phyloP scores from a whole-genome alignment of 148 eudicot species.

The Drosera capensis region DNA sequence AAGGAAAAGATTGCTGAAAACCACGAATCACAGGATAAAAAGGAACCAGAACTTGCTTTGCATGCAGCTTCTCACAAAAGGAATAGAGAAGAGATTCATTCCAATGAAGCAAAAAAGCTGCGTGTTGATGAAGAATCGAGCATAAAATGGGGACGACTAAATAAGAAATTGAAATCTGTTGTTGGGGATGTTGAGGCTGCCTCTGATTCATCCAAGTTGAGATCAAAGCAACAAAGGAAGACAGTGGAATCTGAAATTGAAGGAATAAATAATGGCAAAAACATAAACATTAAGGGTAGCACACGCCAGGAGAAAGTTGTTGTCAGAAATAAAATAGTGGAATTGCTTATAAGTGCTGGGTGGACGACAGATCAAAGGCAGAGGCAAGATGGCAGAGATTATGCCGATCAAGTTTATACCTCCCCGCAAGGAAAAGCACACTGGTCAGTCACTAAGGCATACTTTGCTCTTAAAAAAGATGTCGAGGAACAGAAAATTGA shows the following conservation, averaged over 20 bases:
- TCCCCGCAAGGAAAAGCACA: conserved; percentile 38
- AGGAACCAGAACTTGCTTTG: background rate
- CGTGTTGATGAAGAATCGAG: background rate
- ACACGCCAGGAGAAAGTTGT: conserved; percentile 24
- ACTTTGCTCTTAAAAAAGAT: conserved; percentile 29
- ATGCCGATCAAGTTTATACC: conserved; percentile 61
- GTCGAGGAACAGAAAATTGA: conserved; percentile 38
- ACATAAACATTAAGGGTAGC: background rate
- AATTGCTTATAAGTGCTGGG: conserved; percentile 51
- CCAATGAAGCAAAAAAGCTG: background rate
- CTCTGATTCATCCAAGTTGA: conserved; percentile 1
- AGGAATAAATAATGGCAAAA: background rate
- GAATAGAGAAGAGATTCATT: background rate
- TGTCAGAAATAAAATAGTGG: conserved; percentile 46
- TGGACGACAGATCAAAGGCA: conserved; percentile 71
- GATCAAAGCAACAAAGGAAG: conserved; percentile 2
- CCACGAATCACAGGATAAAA: background rate
- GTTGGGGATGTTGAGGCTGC: background rate
- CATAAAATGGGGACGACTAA: no score
- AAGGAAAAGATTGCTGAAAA: background rate
- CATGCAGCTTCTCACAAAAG: background rate
- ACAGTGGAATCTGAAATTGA: conserved; percentile 8
- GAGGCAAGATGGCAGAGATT: conserved; percentile 30
- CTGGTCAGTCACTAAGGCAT: conserved; percentile 88
- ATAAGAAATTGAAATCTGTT: conserved; percentile 3